These are phyloP conservation scores for Castanea mollissima DNA, from an alignment of 306 rosid genomes.

Conservation along the genomic window DNA sequence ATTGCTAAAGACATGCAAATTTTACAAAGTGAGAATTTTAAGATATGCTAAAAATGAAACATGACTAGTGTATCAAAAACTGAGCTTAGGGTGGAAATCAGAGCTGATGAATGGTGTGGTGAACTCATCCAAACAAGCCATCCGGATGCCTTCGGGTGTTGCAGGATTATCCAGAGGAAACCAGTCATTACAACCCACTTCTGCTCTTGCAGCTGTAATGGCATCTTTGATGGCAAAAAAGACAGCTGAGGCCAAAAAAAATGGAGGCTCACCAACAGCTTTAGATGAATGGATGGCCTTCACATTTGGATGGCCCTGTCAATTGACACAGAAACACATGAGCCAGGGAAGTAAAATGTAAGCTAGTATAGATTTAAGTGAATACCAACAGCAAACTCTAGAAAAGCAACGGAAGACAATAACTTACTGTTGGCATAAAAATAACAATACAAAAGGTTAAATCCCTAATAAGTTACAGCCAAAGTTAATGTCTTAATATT, in stretches of 20 bases:
- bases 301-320: constrained; percentile 89
- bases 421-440: neutral
- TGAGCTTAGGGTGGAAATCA: constrained; percentile 69
- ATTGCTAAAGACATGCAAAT: neutral
- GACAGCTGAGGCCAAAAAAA: constrained; percentile 81
- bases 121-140: constrained; percentile 85
- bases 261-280: constrained; percentile 98
- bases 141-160: constrained; percentile 88
- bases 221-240: constrained; percentile 90
- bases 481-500: neutral
- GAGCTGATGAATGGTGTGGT: constrained; percentile 36
- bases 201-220: constrained; percentile 71
- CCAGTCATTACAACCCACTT: constrained; percentile 61
- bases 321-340: constrained; percentile 16
- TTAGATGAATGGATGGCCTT: constrained; percentile 93
- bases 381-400: constrained; percentile 1
- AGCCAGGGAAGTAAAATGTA: constrained; percentile 5
- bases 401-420: neutral
- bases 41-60: neutral
- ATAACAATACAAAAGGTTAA: neutral
- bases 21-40: neutral
- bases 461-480: neutral
- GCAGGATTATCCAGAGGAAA: constrained; percentile 96
- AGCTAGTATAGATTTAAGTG: neutral
- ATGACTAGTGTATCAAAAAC: constrained; percentile 42